Evolutionary conservation across 768 basidiomycete genomes (phyloP).

Genomic region (Arthromyces matolae): DNA sequence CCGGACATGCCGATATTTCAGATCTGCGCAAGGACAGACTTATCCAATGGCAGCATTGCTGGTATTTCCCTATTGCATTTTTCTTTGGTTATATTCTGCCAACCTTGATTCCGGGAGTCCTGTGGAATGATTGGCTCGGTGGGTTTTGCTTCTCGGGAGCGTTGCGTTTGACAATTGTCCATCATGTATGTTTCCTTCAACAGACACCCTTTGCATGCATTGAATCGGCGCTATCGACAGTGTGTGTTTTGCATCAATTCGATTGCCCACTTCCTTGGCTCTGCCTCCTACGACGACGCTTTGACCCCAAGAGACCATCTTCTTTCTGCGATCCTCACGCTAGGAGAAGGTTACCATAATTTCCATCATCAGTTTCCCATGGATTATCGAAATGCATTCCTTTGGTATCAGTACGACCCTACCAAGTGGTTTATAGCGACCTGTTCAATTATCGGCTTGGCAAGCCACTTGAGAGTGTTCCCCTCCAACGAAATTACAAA

Average conservation of each 20-base stretch:
- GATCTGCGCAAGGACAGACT: conserved; percentile 69
- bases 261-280: conserved; percentile 81
- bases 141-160: conserved; percentile 77
- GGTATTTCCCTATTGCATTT: conserved; percentile 61
- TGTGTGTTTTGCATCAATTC: conserved; percentile 90
- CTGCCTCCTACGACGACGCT: conserved; percentile 77
- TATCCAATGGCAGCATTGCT: conserved; percentile 74
- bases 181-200: conserved; percentile 57
- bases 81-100: conserved; percentile 74
- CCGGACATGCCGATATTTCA: conserved; percentile 70
- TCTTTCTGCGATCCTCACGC: conserved; percentile 76
- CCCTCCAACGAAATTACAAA: conserved; percentile 87
- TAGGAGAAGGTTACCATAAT: conserved; percentile 89
- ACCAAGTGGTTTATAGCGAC: conserved; percentile 92
- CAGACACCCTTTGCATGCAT: conserved; percentile 1
- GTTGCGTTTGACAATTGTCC: conserved; percentile 67
- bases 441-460: conserved; percentile 61
- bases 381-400: conserved; percentile 77
- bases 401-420: conserved; percentile 87
- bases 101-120: conserved; percentile 59
- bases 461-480: conserved; percentile 79
- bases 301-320: conserved; percentile 76
- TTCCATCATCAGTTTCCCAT: conserved; percentile 90
- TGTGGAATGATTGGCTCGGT: conserved; percentile 75
- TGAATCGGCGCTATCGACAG: conserved; percentile 29